phyloP scores from a whole-genome alignment of 192 early-diverging fungal genomes.

The Anaeromyces robustus region DNA sequence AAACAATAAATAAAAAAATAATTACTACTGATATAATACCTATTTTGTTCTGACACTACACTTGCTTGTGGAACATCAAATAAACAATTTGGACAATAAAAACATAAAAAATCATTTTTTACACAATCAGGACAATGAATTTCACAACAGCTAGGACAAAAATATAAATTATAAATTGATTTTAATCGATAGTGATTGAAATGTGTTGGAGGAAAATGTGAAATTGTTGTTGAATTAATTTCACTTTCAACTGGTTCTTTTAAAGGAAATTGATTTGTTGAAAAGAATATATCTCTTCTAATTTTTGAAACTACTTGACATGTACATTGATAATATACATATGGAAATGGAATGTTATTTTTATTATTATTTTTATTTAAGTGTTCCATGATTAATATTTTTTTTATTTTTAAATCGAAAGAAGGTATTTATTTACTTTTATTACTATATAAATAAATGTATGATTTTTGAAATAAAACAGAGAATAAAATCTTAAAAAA shows the following conservation, averaged over 20 bases:
- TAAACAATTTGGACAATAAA: conserved; percentile 91
- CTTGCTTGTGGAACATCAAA: conserved; percentile 94
- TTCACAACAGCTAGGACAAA: conserved; percentile 73
- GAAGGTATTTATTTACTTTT: no score
- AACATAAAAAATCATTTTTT: conserved; percentile 68
- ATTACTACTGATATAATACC: no score
- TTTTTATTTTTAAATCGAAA: no score
- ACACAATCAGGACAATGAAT: conserved; percentile 69
- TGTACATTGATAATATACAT: background rate
- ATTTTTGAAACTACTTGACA: background rate
- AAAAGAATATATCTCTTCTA: background rate
- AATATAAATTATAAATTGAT: conserved; percentile 59
- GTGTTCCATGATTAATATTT: no score
- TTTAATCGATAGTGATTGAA: conserved; percentile 2
- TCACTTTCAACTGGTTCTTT: background rate
- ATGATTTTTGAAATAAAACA: no score
- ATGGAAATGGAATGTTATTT: background rate
- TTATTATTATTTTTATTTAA: background rate
- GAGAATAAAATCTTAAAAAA: no score
- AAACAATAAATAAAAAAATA: no score
- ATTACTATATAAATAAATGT: no score
- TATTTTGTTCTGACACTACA: conserved; percentile 88
- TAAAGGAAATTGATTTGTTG: background rate
- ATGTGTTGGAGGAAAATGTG: background rate
- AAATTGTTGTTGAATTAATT: background rate